phyloP scores from a whole-genome alignment of 139 green algal genomes.

The Chara braunii region DNA sequence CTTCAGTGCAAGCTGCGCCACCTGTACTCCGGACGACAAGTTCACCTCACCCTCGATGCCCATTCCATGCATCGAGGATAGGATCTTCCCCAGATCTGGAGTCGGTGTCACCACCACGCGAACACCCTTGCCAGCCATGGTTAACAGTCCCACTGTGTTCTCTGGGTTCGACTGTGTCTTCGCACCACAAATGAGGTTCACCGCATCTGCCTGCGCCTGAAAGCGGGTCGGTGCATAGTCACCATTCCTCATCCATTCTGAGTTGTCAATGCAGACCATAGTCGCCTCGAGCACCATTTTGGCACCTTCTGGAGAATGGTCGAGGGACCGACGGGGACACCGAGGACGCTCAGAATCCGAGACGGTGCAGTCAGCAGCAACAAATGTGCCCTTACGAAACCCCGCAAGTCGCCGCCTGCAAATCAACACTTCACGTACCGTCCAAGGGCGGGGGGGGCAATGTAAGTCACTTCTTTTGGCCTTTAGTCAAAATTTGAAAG shows the following conservation, averaged over 20 bases:
- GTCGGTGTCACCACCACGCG: constrained; percentile 92
- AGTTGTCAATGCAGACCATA: constrained; percentile 91
- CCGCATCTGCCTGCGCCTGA: constrained; percentile 87
- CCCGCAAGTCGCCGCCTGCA: too few species aligned
- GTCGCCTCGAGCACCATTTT: constrained; percentile 76
- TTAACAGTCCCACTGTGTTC: constrained; percentile 94
- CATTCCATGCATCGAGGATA: constrained; percentile 76
- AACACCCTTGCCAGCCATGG: constrained; percentile 88
- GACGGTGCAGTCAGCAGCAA: too few species aligned
- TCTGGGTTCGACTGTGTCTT: constrained; percentile 94
- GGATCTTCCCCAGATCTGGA: constrained; percentile 88
- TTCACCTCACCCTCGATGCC: constrained; percentile 75
- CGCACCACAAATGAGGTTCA: constrained; percentile 92
- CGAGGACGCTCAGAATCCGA: too few species aligned
- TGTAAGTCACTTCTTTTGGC: too few species aligned
- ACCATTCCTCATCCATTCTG: constrained; percentile 85
- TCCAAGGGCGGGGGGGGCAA: too few species aligned
- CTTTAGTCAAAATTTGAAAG: too few species aligned
- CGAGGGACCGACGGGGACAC: too few species aligned
- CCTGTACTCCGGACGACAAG: constrained; percentile 76
- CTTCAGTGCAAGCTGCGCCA: constrained; percentile 96
- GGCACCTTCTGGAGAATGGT: too few species aligned
- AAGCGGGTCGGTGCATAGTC: constrained; percentile 91
- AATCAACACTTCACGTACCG: too few species aligned
- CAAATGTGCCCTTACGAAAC: too few species aligned